Evolutionary conservation across 2,329 filamentous ascomycete genomes (phyloP).

Genomic region (Ceratocystis papillata): DNA sequence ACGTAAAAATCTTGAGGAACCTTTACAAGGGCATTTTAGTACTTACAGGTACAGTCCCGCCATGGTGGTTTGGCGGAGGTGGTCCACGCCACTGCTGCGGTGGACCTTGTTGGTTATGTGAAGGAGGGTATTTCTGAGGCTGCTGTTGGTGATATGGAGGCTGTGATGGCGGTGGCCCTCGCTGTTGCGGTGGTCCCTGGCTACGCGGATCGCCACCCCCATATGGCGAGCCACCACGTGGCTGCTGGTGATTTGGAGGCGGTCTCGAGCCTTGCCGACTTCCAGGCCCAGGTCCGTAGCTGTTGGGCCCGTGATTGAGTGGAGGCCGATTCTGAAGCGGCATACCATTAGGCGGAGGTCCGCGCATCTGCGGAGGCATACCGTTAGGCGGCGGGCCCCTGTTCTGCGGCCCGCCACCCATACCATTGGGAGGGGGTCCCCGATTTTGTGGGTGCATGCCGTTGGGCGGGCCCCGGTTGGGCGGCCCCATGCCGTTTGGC

Average conservation of each 20-base stretch:
- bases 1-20: background rate
- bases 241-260: constrained; percentile 17
- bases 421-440: constrained; percentile 4
- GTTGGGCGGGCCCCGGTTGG: constrained; percentile 12
- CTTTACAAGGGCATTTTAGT: background rate
- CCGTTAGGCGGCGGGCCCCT: constrained; percentile 7
- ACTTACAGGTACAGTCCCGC: constrained; percentile 19
- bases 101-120: constrained; percentile 8
- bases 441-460: constrained; percentile 6
- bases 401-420: constrained; percentile 16
- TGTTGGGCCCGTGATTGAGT: constrained; percentile 10
- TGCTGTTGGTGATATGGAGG: constrained; percentile 7
- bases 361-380: constrained; percentile 21
- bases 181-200: constrained; percentile 7
- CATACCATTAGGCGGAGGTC: constrained; percentile 16
- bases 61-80: constrained; percentile 12
- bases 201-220: constrained; percentile 15
- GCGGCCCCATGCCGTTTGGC: background rate
- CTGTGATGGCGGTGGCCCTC: background rate
- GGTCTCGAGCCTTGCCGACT: constrained; percentile 11
- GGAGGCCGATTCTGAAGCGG: constrained; percentile 15
- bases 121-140: constrained; percentile 15
- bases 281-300: constrained; percentile 18
- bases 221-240: constrained; percentile 15
- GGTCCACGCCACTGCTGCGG: constrained; percentile 23